Conservation (phyloP, 1,284 basidiomycete genomes). For the Salmacisia buchloeana region DNA sequence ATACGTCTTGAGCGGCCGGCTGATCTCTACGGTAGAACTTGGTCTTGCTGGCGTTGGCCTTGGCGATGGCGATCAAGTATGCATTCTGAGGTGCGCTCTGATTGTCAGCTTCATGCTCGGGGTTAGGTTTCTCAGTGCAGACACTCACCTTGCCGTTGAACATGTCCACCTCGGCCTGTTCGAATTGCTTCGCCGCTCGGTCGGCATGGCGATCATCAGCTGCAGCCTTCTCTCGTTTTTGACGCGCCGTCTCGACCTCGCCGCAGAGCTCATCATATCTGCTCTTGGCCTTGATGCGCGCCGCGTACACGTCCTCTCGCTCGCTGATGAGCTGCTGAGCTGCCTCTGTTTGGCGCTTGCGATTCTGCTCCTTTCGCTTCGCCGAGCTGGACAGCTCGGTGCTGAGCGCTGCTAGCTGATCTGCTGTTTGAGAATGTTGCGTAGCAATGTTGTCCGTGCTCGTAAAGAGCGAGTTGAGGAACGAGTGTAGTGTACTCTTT, state of each 20-base stretch:
- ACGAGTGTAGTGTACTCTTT: conserved; percentile 13
- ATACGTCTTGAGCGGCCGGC: conserved; percentile 20
- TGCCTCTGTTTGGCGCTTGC: conserved; percentile 20
- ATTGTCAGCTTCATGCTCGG: background rate
- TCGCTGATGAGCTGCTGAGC: conserved; percentile 26
- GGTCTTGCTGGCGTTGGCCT: conserved; percentile 26
- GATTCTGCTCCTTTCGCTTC: conserved; percentile 22
- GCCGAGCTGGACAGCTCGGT: conserved; percentile 17
- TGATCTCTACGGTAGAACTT: conserved; percentile 28
- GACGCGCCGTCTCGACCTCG: conserved; percentile 29
- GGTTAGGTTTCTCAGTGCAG: background rate
- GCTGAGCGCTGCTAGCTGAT: conserved; percentile 18
- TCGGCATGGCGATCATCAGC: conserved; percentile 28
- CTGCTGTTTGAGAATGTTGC: conserved; percentile 18
- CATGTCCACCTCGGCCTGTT: conserved; percentile 30
- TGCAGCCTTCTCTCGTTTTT: conserved; percentile 32
- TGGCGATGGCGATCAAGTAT: conserved; percentile 29
- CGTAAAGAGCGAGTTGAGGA: conserved; percentile 19
- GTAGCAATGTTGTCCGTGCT: conserved; percentile 16
- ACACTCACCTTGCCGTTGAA: conserved; percentile 30
- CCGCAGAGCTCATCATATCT: conserved; percentile 37
- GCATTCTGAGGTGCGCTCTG: conserved; percentile 14
- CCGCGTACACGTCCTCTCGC: conserved; percentile 28
- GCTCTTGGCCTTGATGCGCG: conserved; percentile 28
- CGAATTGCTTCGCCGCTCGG: conserved; percentile 25